Conservation (phyloP, 1,284 basidiomycete genomes). For the Rhodotorula sp. region DNA sequence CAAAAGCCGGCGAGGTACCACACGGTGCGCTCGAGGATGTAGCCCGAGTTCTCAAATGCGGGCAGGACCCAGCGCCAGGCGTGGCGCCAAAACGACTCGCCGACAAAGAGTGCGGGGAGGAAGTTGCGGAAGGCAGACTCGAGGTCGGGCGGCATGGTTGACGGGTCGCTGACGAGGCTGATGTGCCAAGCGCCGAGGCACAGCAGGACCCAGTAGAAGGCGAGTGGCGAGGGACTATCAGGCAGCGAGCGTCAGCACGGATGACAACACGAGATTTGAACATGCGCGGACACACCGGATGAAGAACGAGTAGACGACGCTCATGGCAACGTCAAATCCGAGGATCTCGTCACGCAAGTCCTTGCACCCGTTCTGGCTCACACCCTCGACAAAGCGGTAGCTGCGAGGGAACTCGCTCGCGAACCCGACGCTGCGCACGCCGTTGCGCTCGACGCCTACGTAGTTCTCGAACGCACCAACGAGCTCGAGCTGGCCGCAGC, state of each 20-base stretch:
- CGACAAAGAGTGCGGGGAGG: constrained; percentile 74
- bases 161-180: constrained; percentile 74
- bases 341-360: constrained; percentile 70
- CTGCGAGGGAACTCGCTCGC: constrained; percentile 70
- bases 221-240: constrained; percentile 29
- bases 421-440: constrained; percentile 71
- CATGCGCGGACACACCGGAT: constrained; percentile 54
- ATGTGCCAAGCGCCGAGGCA: constrained; percentile 88
- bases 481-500: constrained; percentile 71
- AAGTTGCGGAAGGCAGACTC: constrained; percentile 72
- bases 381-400: constrained; percentile 56
- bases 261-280: neutral
- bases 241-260: neutral
- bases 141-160: constrained; percentile 65
- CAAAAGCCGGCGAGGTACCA: constrained; percentile 78
- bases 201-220: constrained; percentile 56
- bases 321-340: constrained; percentile 68
- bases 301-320: constrained; percentile 67
- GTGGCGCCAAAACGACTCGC: constrained; percentile 75
- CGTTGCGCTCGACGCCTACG: constrained; percentile 62
- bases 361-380: constrained; percentile 59
- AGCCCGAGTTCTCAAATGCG: constrained; percentile 59
- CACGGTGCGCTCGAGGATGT: constrained; percentile 70
- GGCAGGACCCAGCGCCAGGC: constrained; percentile 74
- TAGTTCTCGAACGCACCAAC: constrained; percentile 72